phyloP scores from a whole-genome alignment of 371 early-diverging fungal species.

The Mortierella sp. region DNA sequence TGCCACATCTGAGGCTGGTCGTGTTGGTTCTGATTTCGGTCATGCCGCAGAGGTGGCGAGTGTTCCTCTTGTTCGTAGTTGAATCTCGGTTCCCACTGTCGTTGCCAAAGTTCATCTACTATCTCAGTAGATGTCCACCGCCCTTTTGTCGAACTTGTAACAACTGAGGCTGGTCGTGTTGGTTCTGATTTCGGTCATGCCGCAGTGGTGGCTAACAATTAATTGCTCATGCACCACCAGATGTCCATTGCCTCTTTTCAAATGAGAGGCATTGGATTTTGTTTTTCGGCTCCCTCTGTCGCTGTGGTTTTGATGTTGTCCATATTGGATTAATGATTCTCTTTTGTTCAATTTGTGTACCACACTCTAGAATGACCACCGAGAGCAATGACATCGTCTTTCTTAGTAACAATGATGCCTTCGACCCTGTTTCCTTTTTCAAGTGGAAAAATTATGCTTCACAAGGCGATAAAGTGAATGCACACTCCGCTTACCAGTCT shows the following conservation, averaged over 20 bases:
- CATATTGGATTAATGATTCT: too few relatives aligned
- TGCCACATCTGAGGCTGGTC: too few relatives aligned
- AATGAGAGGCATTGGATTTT: too few relatives aligned
- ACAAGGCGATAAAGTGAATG: conserved; percentile 1
- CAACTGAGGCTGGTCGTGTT: background rate
- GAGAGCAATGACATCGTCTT: background rate
- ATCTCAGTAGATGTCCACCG: background rate
- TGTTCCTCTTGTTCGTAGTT: too few relatives aligned
- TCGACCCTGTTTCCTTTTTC: conserved; percentile 7
- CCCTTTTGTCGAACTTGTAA: background rate
- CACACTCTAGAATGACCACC: background rate
- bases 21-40: too few relatives aligned
- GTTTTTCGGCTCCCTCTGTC: too few relatives aligned
- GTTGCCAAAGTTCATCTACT: background rate
- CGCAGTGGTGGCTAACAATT: background rate
- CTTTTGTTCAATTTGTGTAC: too few relatives aligned
- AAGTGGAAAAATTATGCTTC: conserved; percentile 4
- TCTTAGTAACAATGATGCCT: background rate
- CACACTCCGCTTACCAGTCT: conserved; percentile 6
- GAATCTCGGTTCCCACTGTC: background rate
- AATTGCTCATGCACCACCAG: too few relatives aligned
- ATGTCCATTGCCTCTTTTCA: too few relatives aligned
- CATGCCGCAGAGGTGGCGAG: too few relatives aligned
- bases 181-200: background rate
- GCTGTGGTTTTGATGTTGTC: too few relatives aligned